Percentiles rank a stretch among this genome's conserved stretches.
Evolutionary conservation across 2,329 filamentous ascomycete species (phyloP).

Genomic region (Torrubiella hemipterigena): DNA sequence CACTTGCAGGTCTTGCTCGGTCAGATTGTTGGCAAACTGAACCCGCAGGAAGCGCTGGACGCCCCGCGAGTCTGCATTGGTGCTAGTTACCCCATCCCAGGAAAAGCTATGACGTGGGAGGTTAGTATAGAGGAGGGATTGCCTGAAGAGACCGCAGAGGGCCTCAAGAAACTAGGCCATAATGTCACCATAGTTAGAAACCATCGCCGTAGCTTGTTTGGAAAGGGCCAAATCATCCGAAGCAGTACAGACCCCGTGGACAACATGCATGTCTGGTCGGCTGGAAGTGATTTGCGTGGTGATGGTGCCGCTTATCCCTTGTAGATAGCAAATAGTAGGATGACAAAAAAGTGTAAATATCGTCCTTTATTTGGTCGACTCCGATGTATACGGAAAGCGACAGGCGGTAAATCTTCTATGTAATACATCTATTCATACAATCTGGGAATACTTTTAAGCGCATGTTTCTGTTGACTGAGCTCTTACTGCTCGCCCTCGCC

Average conservation of each 20-base stretch:
- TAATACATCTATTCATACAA: conserved; percentile 5
- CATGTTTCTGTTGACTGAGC: not conserved
- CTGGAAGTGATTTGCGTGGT: conserved; percentile 75
- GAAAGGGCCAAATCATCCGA: conserved; percentile 76
- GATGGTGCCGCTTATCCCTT: conserved; percentile 60
- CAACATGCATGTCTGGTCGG: conserved; percentile 65
- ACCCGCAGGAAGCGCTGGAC: conserved; percentile 81
- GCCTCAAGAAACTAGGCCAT: conserved; percentile 60
- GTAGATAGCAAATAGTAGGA: conserved; percentile 11
- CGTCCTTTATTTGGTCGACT: conserved; percentile 10
- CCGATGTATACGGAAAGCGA: too few relatives aligned
- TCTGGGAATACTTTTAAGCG: not conserved
- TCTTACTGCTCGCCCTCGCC: conserved; percentile 23
- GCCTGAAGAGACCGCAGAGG: conserved; percentile 51
- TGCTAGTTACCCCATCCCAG: conserved; percentile 53
- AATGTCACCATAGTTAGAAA: conserved; percentile 57
- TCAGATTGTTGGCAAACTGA: conserved; percentile 69
- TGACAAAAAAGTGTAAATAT: conserved; percentile 1
- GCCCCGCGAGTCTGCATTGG: conserved; percentile 85
- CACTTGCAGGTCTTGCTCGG: conserved; percentile 89
- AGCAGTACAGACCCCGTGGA: conserved; percentile 60
- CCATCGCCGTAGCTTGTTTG: conserved; percentile 58
- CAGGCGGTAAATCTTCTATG: conserved; percentile 12
- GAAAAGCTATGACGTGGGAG: conserved; percentile 44
- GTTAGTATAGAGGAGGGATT: conserved; percentile 82